Evolutionary conservation across 1,284 basidiomycete genomes (phyloP), one percentile per base, ranked within the genome.

Genomic region (Meira miltonrushii): DNA sequence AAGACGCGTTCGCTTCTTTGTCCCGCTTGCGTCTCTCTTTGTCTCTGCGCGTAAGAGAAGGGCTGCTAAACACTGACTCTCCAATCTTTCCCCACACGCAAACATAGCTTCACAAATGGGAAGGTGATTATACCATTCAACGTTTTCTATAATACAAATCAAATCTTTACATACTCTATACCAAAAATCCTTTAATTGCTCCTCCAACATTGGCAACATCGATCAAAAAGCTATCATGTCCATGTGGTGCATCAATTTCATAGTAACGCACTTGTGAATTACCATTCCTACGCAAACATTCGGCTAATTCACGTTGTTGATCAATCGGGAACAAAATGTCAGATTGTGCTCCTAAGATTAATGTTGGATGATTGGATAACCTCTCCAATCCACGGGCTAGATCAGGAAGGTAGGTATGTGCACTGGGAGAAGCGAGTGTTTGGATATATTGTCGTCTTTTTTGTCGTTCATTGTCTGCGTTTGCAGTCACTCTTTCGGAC

Each of bases 321-420:
- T 97, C 93, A 6, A 97, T 90, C 0, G 93, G 91, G 80, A 99
- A 97, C 23, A 99, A 81, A 43, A 97, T 93, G 74, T 99, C 94
- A 72, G 87, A 90, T 81, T 99, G 94, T 5, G 96, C 94, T 17
- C 95, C 95, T 11, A 99, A 83, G 1, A 99, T 84, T 28, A 99
- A 83, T 1, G 84, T 85, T 0, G 95, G 93, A 39, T 87, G 94
- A 60, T 87, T 81, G 12, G 82, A 79, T 1, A 98, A 84, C 2
- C 90, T 87, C 39, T 81, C 74, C 54, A 99, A 84, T 28, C 94
- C 95, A n/a, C 83, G 82, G 0, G 90, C 88, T 9, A 99, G 85
- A 28, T 86, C 86, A 9, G 86, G 82, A 11, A 98, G 83, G 79
- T 96, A 87, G 2, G 88, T 83, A 39, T 82, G 73, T 1, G 75